These are phyloP conservation scores for Didymella exigua DNA, from an alignment of 2,329 filamentous ascomycete species.

Conservation along the genomic window DNA sequence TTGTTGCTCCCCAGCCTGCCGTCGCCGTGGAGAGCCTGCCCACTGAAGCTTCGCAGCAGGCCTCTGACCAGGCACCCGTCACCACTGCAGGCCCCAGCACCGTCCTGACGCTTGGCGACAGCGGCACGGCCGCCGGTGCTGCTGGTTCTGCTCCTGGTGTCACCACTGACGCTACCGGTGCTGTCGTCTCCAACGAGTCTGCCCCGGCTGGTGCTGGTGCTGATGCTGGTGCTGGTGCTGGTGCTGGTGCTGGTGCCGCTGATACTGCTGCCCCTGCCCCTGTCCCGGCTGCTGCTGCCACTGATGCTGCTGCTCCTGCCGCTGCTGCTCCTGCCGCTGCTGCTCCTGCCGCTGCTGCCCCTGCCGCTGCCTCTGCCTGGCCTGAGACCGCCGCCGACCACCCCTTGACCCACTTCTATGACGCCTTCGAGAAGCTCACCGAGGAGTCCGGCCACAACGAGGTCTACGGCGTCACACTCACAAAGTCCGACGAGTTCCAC, in stretches of 20 bases:
- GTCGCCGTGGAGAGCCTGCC: conserved; percentile 11
- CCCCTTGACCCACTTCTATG: conserved; percentile 62
- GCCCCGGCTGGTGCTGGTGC: background rate
- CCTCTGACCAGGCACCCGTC: conserved; percentile 22
- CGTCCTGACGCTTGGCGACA: conserved; percentile 6
- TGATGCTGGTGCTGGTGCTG: conserved; percentile 9
- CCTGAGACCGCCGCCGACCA: conserved; percentile 46
- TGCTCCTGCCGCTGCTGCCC: background rate
- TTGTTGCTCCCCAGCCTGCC: conserved; percentile 15
- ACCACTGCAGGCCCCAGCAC: conserved; percentile 12
- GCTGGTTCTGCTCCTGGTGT: conserved; percentile 15
- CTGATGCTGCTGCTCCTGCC: conserved; percentile 17
- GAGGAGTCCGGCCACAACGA: conserved; percentile 68
- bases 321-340: conserved; percentile 11
- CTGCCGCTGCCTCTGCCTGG: conserved; percentile 36
- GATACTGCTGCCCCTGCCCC: conserved; percentile 6
- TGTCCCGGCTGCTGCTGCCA: conserved; percentile 16
- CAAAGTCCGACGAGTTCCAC: conserved; percentile 62
- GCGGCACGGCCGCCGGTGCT: conserved; percentile 6
- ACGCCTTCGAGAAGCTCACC: conserved; percentile 63
- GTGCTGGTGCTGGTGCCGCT: conserved; percentile 18
- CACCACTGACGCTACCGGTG: conserved; percentile 8
- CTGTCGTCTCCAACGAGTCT: conserved; percentile 3
- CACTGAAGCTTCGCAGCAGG: conserved; percentile 9
- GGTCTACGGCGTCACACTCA: conserved; percentile 83